Evolutionary conservation across 139 green algal genomes (phyloP), one percentile per base, ranked within the genome.

Genomic region (Ostreobium quekettii): DNA sequence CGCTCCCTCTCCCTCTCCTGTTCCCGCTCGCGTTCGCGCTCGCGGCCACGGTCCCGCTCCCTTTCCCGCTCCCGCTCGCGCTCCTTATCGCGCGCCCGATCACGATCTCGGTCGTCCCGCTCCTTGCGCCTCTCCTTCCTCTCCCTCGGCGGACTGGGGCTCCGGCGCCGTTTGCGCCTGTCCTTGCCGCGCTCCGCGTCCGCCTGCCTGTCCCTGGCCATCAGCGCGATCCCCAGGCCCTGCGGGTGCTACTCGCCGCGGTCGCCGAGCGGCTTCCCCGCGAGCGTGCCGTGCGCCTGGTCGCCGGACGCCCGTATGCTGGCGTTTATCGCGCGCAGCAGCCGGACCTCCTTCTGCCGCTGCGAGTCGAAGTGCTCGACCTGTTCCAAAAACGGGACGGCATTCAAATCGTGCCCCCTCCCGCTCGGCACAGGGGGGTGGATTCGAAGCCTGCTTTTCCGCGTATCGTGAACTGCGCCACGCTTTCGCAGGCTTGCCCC

Each of bases 311-410:
- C n/a, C n/a, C n/a, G n/a, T n/a, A n/a, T n/a, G n/a, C n/a, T n/a
- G n/a, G n/a, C n/a, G n/a, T n/a, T n/a, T n/a, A 39, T 28, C 29
- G 42, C 58, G 8, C 28, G 24, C 5, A 35, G 33, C 8, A 42
- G 15, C 19, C 58, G 58, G 5, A 35, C 24, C 29, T 68, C 61
- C 7, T n/a, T 15, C 35, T 48, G 26, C 24, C 61, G 35, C 7
- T 38, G 36, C 42, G 49, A 57, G 61, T 68, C 61, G 35, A 68
- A 68, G 26, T 68, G 61, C 11, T 29, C 30, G 37, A 68, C 61
- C 61, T 68, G n/a, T n/a, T n/a, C n/a, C n/a, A 56, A 3, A 53
- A n/a, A n/a, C 36, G 35, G 15, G 19, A 26, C 15, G 42, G 42
- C 42, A 53, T 53, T 53, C 42, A 53, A 53, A 26, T 11, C 42